Evolutionary conservation across 2,329 filamentous ascomycete genomes (phyloP).

Genomic region (Nigrospora oryzae): DNA sequence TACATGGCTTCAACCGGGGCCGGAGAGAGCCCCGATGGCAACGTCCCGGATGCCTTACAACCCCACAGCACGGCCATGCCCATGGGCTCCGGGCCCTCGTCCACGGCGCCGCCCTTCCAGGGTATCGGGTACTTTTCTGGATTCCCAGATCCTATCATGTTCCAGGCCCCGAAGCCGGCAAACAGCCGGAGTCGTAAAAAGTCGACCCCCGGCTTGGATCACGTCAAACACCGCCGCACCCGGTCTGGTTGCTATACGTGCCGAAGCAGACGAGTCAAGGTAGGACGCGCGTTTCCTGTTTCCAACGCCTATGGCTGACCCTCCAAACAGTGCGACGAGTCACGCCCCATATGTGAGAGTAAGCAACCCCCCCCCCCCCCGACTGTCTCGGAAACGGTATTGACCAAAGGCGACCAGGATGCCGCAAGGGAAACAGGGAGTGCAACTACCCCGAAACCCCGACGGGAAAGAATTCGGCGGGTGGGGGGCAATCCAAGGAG

Average conservation of each 20-base stretch:
- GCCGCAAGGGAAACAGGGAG: constrained; percentile 83
- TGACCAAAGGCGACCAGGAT: constrained; percentile 47
- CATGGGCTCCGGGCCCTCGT: constrained; percentile 17
- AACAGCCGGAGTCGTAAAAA: constrained; percentile 38
- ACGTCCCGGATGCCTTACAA: constrained; percentile 29
- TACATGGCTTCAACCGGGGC: constrained; percentile 22
- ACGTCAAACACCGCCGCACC: constrained; percentile 87
- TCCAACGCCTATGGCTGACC: constrained; percentile 15
- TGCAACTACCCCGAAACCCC: constrained; percentile 79
- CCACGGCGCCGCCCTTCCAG: constrained; percentile 34
- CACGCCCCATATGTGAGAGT: constrained; percentile 77
- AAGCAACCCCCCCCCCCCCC: constrained; percentile 19
- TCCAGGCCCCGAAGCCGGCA: constrained; percentile 37
- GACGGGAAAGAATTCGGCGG: constrained; percentile 28
- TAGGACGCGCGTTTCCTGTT: constrained; percentile 20
- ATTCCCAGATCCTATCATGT: constrained; percentile 40
- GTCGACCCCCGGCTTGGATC: constrained; percentile 47
- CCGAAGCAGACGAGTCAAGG: constrained; percentile 77
- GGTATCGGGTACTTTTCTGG: constrained; percentile 40
- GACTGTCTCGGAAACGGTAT: constrained; percentile 1
- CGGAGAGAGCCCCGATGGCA: constrained; percentile 25
- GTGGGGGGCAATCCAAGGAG: constrained; percentile 28
- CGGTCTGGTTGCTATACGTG: constrained; percentile 92
- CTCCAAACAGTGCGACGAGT: constrained; percentile 74
- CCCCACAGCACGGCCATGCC: constrained; percentile 22